Percentiles rank a stretch among this genome's conserved stretches.
Conservation (phyloP, 495 filamentous ascomycete species). For the Penicillium desertorum region DNA sequence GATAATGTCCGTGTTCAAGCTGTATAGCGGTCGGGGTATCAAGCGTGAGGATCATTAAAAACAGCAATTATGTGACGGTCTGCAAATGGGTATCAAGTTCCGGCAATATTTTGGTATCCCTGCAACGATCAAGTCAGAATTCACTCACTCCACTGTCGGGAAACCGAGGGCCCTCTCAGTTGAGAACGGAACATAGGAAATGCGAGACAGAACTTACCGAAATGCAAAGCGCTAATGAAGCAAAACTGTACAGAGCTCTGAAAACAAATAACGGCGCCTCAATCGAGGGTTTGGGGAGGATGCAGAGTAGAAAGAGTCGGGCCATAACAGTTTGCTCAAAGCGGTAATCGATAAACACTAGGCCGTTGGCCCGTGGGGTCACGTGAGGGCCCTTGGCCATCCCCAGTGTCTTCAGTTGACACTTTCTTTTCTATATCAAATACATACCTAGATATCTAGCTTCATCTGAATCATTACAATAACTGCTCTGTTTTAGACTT, state of each 20-base stretch:
- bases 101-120: constrained; percentile 32
- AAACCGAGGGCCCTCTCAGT: constrained; percentile 17
- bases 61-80: constrained; percentile 16
- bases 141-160: constrained; percentile 22
- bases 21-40: constrained; percentile 23
- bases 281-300: constrained; percentile 25
- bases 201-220: constrained; percentile 14
- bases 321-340: constrained; percentile 42
- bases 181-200: constrained; percentile 10
- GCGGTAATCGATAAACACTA: constrained; percentile 48
- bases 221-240: constrained; percentile 36
- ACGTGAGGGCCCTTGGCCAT: constrained; percentile 16
- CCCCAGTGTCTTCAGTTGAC: background rate
- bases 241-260: constrained; percentile 29
- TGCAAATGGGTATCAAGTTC: constrained; percentile 28
- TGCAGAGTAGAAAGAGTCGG: constrained; percentile 26
- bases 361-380: constrained; percentile 26
- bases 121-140: constrained; percentile 28
- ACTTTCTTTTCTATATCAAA: too few species aligned
- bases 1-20: constrained; percentile 11
- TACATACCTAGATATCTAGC: too few species aligned
- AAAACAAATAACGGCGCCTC: constrained; percentile 16
- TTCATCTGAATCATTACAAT: too few species aligned
- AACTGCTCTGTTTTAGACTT: too few species aligned
- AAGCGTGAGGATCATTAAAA: constrained; percentile 25